Evolutionary conservation across 1,284 basidiomycete species (phyloP).

Genomic region (Polyporus tsugae): DNA sequence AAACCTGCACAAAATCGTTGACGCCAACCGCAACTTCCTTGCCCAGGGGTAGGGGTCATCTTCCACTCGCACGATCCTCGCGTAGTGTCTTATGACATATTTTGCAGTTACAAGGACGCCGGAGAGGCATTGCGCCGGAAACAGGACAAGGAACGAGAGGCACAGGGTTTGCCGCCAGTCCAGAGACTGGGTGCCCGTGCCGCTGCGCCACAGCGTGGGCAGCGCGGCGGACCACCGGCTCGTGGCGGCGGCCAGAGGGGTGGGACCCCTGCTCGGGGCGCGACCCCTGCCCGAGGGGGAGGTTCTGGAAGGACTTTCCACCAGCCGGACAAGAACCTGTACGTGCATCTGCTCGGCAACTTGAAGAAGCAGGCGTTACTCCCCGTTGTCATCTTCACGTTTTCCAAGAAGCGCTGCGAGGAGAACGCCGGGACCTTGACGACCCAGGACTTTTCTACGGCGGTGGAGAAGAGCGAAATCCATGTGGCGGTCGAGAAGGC

Average conservation of each 20-base stretch:
- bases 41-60: conserved; percentile 63
- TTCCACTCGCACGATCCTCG: conserved; percentile 1
- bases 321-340: conserved; percentile 88
- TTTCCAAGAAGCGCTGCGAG: conserved; percentile 97
- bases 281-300: conserved; percentile 51
- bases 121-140: conserved; percentile 90
- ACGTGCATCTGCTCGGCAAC: conserved; percentile 91
- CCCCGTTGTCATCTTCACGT: conserved; percentile 96
- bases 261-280: conserved; percentile 56
- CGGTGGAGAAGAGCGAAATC: conserved; percentile 95
- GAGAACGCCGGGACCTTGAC: conserved; percentile 93
- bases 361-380: conserved; percentile 88
- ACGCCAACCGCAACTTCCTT: conserved; percentile 84
- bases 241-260: conserved; percentile 52
- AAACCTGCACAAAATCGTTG: conserved; percentile 93
- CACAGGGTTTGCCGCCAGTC: conserved; percentile 87
- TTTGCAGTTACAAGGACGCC: conserved; percentile 84
- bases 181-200: conserved; percentile 84
- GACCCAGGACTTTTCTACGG: conserved; percentile 88
- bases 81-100: neutral
- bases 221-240: conserved; percentile 58
- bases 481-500: conserved; percentile 96
- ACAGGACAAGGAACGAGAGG: conserved; percentile 98
- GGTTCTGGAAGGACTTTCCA: conserved; percentile 70
- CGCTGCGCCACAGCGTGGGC: conserved; percentile 65